Base-by-base conservation (phyloP, 768 basidiomycete species). In the Lyophyllum shimeji region DNA sequence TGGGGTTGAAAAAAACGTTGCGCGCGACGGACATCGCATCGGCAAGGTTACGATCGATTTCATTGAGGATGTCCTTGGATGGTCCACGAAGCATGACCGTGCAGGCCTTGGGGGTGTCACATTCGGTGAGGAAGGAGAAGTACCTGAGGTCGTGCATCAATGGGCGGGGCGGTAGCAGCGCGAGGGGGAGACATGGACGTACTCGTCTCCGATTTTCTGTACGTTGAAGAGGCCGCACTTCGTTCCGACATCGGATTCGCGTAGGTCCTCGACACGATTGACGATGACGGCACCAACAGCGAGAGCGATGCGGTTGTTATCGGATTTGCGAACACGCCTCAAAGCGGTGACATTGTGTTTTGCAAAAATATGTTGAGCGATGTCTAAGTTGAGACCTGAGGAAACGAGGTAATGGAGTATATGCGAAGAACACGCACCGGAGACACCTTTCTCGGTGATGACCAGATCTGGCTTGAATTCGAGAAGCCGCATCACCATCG, bases 1-100 rank as follows among this genome's bases (percentile, higher is more conserved):
- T 74, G 2, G 97, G 97, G 74, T 98, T 92, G 76, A 98, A 98
- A 59, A 97, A 88, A 43, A 94, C 95, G 66, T 98, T 99, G 23
- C 96, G 87, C 2, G 96, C 96, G 53, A 98, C 95, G 34, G 89
- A 85, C 89, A 99, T 98, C 31, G 96, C 97, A 64, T 99, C 97
- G 1, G 94, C 93, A 27, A 98, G 82, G 73, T 98, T 99, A 49
- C 96, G 86, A 71, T 98, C 97, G 63, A 98, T 93, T 75, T 98
- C 97, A 71, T 98, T 97, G 47, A 99, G 79, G 64, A 98, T 94
- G 66, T 98, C 97, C 72, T 98, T 99, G 2, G 94, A 96, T 0
- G 97, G 97, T 1, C 97, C 95, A 40, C 96, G 93, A 13, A 99
- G 89, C 46, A 99, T 84, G 73, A 98, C 94, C 11, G 96, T 98